Evolutionary conservation across 2,329 filamentous ascomycete species (phyloP).

Genomic region (Penicillium sp.): DNA sequence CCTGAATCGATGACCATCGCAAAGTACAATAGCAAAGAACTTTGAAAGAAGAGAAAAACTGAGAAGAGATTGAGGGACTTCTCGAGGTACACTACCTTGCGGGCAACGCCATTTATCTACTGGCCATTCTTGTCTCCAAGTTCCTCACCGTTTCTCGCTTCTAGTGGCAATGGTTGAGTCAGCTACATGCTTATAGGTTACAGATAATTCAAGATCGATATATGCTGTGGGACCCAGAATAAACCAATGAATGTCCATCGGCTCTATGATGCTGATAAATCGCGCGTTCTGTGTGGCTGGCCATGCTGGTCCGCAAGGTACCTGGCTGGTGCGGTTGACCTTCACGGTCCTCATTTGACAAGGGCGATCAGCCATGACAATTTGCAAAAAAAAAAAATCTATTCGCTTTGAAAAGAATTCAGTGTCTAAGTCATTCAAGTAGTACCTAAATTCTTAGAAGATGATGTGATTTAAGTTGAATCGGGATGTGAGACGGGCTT

Average conservation of each 20-base stretch:
- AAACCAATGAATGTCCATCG: constrained; percentile 11
- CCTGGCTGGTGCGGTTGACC: constrained; percentile 16
- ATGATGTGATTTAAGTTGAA: neutral
- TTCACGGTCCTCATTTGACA: constrained; percentile 27
- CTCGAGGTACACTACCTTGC: constrained; percentile 16
- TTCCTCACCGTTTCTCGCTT: constrained; percentile 21
- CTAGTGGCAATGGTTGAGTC: constrained; percentile 8
- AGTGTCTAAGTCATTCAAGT: neutral
- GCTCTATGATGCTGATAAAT: constrained; percentile 21
- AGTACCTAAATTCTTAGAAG: neutral
- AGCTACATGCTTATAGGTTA: constrained; percentile 11
- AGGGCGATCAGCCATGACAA: constrained; percentile 5
- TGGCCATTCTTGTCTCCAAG: constrained; percentile 22
- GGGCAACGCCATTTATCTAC: constrained; percentile 17
- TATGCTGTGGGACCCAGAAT: constrained; percentile 3
- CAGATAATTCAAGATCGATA: constrained; percentile 13
- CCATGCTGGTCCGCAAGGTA: constrained; percentile 23
- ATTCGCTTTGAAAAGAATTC: neutral
- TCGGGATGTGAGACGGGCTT: neutral
- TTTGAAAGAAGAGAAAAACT: neutral
- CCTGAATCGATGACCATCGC: constrained; percentile 28
- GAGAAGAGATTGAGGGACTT: neutral
- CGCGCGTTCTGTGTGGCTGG: constrained; percentile 18
- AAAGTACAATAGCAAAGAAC: too few species aligned
- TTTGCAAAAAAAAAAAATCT: neutral